Evolutionary conservation across 805 yeast genomes (phyloP), one percentile per base, ranked within the genome.

Genomic region (Candida oleophila): DNA sequence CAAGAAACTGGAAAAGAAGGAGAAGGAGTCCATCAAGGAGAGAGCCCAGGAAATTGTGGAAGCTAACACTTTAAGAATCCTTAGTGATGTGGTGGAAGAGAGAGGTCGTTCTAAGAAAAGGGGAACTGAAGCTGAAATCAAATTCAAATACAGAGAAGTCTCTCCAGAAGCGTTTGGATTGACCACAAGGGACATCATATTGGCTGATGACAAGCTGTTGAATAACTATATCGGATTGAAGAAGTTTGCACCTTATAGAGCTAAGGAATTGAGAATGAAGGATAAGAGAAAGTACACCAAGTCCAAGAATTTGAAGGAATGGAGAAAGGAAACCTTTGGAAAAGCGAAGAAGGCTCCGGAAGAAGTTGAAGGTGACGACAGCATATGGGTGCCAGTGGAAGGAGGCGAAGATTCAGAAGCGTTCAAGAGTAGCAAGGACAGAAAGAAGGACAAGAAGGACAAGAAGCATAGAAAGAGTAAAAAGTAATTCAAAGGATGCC

Each of bases 101-200:
- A 80, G 88, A 43, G 83, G 90, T 50, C 71, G 81, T 1, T 69
- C 71, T 22, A 65, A 72, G 7, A 75, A 64, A 3, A 56, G 56
- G 4, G 28, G 11, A 5, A 7, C 4, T 4, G 74, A 72, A 2
- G 77, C 77, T 14, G 75, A 64, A 4, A 56, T 81, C 35, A 77
- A 73, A 45, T 92, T 94, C 76, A 83, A 82, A 56, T 94, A 94
- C 62, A 80, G 97, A 57, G 96, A 90, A 56, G 98, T 94, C 3
- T 90, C 96, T 1, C 97, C 99, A 7, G 98, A 94, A 59, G 71
- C 90, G 8, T 94, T 80, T 68, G 98, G 98, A 11, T 74, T 94
- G 42, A 76, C 87, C 0, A 78, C 94, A 0, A 77, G 94, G 51
- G 99, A 94, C 57, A 94, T 94, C 41, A 73, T 94, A 45, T 69